Evolutionary conservation across 139 green algal species (phyloP).

Genomic region (Closterium sp.): DNA sequence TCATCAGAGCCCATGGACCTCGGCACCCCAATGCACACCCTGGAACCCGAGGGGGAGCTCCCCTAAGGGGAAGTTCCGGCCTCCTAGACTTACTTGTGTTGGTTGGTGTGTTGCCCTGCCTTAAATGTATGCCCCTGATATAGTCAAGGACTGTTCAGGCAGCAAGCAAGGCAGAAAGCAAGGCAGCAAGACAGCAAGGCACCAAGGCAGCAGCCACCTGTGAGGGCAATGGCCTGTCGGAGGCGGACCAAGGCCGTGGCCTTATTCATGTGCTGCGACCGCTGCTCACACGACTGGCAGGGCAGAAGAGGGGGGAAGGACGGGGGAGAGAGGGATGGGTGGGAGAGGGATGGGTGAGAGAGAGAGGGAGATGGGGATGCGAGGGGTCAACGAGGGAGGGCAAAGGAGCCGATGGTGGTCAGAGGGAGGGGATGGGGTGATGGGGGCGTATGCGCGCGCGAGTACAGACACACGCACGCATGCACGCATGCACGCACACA

Average conservation of each 20-base stretch:
- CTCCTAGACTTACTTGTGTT: no score
- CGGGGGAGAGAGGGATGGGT: not conserved
- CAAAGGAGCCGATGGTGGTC: not conserved
- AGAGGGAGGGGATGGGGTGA: not conserved
- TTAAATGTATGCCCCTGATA: no score
- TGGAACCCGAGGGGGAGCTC: no score
- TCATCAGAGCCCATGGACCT: no score
- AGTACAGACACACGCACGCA: no score
- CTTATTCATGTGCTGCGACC: conserved; percentile 48
- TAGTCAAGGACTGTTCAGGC: no score
- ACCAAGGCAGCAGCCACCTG: not conserved
- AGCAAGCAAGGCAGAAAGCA: not conserved
- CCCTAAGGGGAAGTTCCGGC: no score
- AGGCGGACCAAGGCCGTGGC: conserved; percentile 38
- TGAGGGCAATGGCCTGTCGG: conserved; percentile 44
- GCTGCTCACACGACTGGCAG: conserved; percentile 40
- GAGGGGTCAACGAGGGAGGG: not conserved
- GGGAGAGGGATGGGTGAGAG: not conserved
- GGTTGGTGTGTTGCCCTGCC: no score
- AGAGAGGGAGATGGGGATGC: not conserved
- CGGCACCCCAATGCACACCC: no score
- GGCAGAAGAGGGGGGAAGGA: not conserved
- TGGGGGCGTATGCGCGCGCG: no score
- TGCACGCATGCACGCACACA: no score
- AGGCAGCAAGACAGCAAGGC: not conserved